These are phyloP conservation scores for Spergularia bocconei DNA, from an alignment of 148 eudicot species.

Conservation along the genomic window DNA sequence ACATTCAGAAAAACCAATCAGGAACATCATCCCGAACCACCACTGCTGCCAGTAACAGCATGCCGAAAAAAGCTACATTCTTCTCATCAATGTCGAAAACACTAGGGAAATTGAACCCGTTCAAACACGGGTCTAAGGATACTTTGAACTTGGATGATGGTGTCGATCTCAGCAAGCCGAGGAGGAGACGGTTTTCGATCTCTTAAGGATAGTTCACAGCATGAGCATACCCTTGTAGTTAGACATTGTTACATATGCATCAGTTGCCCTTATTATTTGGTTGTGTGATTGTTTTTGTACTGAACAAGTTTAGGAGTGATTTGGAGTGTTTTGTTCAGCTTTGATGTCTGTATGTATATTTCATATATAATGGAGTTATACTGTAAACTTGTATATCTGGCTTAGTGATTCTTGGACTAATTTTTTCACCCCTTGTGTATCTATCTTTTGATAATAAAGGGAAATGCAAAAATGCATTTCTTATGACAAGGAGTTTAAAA, in stretches of 20 bases:
- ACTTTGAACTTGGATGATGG: constrained; percentile 59
- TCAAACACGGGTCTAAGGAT: constrained; percentile 89
- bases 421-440: too few relatives aligned
- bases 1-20: constrained; percentile 48
- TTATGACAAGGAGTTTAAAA: too few relatives aligned
- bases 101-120: constrained; percentile 84
- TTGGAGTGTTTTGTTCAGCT: neutral
- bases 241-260: neutral
- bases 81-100: constrained; percentile 84
- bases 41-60: neutral
- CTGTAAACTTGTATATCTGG: too few relatives aligned
- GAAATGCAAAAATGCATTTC: too few relatives aligned
- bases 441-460: too few relatives aligned
- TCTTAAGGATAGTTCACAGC: constrained; percentile 31
- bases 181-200: constrained; percentile 84
- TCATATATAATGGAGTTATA: too few relatives aligned
- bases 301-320: neutral
- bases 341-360: neutral
- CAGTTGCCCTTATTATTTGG: neutral
- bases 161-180: constrained; percentile 76
- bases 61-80: constrained; percentile 51
- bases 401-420: too few relatives aligned
- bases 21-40: constrained; percentile 40
- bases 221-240: neutral
- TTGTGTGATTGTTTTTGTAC: neutral